Conservation (phyloP, 1,284 basidiomycete genomes). For the Tilletia indica region DNA sequence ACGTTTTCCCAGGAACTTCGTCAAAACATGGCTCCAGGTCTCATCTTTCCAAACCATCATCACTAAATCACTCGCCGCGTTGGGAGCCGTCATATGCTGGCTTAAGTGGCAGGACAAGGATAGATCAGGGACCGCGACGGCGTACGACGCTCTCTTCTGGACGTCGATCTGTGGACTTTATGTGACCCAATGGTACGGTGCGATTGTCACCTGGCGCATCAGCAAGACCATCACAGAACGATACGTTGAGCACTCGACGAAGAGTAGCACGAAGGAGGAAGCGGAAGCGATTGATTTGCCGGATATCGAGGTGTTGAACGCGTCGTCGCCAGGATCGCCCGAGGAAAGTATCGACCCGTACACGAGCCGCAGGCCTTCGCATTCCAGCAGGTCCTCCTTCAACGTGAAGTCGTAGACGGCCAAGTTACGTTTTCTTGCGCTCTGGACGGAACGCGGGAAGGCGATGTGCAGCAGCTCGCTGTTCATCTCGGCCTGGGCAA, state of each 20-base stretch:
- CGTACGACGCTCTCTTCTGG: conserved; percentile 30
- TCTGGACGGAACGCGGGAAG: no score
- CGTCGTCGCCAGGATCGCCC: no score
- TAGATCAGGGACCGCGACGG: neutral
- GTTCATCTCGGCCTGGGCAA: no score
- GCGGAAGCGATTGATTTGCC: no score
- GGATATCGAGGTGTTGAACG: no score
- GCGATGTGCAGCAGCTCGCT: no score
- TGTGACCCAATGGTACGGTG: conserved; percentile 31
- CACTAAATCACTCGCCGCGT: conserved; percentile 30
- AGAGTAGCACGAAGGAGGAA: neutral
- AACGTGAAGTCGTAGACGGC: no score
- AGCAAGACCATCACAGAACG: conserved; percentile 28
- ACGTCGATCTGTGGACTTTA: conserved; percentile 26
- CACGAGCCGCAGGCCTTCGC: no score
- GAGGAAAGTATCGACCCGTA: no score
- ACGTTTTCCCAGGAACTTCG: conserved; percentile 3
- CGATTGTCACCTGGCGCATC: conserved; percentile 33
- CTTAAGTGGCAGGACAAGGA: conserved; percentile 23
- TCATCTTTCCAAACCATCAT: conserved; percentile 30
- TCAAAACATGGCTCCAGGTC: conserved; percentile 23
- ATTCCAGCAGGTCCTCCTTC: no score
- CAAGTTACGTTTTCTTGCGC: no score
- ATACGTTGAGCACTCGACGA: conserved; percentile 16
- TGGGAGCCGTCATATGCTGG: conserved; percentile 26